A percentile compares a stretch with the other conserved stretches of the same genome.
phyloP scores from a whole-genome alignment of 768 basidiomycete species.

The Chiua virens region DNA sequence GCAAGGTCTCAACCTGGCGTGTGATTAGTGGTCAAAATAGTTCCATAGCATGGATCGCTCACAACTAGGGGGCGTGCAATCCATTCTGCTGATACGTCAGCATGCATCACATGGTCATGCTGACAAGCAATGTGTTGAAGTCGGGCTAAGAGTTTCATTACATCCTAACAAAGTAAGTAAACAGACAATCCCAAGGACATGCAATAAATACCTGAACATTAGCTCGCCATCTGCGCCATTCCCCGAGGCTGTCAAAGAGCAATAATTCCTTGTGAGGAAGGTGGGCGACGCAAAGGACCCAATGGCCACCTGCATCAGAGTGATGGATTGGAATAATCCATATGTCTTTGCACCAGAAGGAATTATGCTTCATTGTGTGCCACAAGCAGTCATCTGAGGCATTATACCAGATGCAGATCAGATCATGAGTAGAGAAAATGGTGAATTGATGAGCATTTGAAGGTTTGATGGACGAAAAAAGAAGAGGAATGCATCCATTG shows the following conservation, averaged over 20 bases:
- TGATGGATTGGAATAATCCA: constrained; percentile 42
- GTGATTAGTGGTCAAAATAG: too few relatives aligned
- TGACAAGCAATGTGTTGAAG: too few relatives aligned
- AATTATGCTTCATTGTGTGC: constrained; percentile 1
- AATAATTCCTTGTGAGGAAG: constrained; percentile 2
- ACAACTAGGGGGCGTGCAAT: too few relatives aligned
- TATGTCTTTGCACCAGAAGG: too few relatives aligned
- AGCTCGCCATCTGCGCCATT: constrained; percentile 2
- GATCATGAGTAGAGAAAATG: constrained; percentile 9
- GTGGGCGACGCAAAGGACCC: constrained; percentile 30
- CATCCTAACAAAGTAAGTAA: too few relatives aligned
- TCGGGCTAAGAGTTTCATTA: too few relatives aligned
- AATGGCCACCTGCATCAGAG: constrained; percentile 21
- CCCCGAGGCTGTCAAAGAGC: constrained; percentile 14
- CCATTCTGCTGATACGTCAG: too few relatives aligned
- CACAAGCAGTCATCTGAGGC: constrained; percentile 19
- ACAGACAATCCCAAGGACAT: too few relatives aligned
- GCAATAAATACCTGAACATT: neutral
- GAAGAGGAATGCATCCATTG: constrained; percentile 13
- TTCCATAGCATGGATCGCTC: too few relatives aligned
- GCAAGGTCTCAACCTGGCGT: too few relatives aligned
- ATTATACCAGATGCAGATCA: neutral
- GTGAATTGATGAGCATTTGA: neutral
- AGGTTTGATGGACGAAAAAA: neutral
- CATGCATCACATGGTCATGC: too few relatives aligned